phyloP scores from a whole-genome alignment of 2,329 filamentous ascomycete genomes.

The Herpotrichia juniperi region DNA sequence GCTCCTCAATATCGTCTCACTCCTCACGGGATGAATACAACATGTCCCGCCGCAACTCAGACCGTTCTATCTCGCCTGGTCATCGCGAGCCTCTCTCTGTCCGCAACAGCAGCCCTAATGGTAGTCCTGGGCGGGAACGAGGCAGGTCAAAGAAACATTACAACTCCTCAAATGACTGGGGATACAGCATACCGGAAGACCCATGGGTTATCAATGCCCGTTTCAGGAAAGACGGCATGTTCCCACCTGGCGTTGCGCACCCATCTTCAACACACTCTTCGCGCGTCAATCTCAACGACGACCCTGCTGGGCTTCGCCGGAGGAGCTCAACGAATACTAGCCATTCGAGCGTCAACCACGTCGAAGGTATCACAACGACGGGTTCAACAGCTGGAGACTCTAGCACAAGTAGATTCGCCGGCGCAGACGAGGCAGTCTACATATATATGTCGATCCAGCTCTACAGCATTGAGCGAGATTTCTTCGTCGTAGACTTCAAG shows the following conservation, averaged over 20 bases:
- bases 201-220: conserved; percentile 94
- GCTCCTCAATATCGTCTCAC: conserved; percentile 40
- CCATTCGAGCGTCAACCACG: conserved; percentile 32
- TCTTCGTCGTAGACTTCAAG: conserved; percentile 98
- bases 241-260: conserved; percentile 56
- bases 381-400: conserved; percentile 25
- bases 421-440: conserved; percentile 73
- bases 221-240: conserved; percentile 82
- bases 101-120: conserved; percentile 30
- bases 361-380: conserved; percentile 29
- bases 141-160: conserved; percentile 49
- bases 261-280: conserved; percentile 58
- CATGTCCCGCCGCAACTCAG: conserved; percentile 10
- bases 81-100: conserved; percentile 37
- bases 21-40: conserved; percentile 32
- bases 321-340: conserved; percentile 42
- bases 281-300: conserved; percentile 52
- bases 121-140: conserved; percentile 22
- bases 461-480: conserved; percentile 76
- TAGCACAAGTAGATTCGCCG: conserved; percentile 32
- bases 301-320: conserved; percentile 28
- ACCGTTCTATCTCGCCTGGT: conserved; percentile 13
- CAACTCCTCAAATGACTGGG: conserved; percentile 57
- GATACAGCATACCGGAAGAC: conserved; percentile 88
- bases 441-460: conserved; percentile 88